Conservation (phyloP, 305 asterid genomes). For the Fraxinus dipetala region DNA sequence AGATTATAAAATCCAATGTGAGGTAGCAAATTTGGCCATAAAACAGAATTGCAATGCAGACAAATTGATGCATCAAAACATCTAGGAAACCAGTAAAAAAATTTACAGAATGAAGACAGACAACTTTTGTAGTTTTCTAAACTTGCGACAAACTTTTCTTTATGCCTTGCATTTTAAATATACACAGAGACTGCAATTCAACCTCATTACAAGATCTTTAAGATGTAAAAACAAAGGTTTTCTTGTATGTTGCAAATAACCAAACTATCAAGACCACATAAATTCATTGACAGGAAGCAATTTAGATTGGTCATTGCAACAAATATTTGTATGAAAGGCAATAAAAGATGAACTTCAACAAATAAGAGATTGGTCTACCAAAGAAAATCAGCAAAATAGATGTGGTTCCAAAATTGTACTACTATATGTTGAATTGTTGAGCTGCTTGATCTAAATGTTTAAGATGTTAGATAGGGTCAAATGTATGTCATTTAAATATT, state of each 20-base stretch:
- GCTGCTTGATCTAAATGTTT: background rate
- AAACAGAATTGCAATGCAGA: background rate
- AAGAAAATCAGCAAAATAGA: background rate
- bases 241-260: background rate
- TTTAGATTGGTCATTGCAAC: background rate
- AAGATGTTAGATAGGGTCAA: background rate
- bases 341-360: background rate
- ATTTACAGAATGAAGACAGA: background rate
- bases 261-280: background rate
- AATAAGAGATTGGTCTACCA: background rate
- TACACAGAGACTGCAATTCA: background rate
- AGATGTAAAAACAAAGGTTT: background rate
- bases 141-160: background rate
- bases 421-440: background rate
- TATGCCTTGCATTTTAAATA: background rate
- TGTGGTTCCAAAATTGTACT: background rate
- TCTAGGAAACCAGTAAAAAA: background rate
- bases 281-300: background rate
- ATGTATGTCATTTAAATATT: background rate
- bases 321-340: background rate
- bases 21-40: background rate
- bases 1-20: background rate
- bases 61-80: background rate
- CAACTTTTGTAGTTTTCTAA: background rate
- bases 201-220: background rate